Conservation (phyloP, 2,329 filamentous ascomycete genomes). For the Madurella mycetomatis region DNA sequence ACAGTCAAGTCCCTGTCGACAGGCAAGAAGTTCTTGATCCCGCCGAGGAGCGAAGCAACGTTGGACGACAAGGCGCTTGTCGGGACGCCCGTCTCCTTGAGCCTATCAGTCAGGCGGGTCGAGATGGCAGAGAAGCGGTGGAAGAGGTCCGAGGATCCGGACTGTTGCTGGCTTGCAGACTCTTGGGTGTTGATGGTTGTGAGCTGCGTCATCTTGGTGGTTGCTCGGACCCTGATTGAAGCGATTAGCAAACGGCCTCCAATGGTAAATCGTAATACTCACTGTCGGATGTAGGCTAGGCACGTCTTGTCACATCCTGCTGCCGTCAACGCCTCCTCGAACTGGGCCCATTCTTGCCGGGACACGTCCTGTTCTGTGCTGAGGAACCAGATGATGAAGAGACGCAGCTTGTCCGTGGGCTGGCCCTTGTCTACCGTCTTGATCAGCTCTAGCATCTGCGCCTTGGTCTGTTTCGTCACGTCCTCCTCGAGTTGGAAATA, state of each 20-base stretch:
- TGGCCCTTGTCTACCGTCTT: conserved; percentile 78
- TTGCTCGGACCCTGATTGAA: conserved; percentile 66
- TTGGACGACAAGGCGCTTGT: conserved; percentile 65
- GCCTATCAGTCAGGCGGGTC: conserved; percentile 84
- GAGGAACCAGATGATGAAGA: conserved; percentile 97
- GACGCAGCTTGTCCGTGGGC: conserved; percentile 79
- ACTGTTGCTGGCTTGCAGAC: conserved; percentile 56
- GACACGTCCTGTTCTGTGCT: conserved; percentile 87
- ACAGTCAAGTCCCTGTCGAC: conserved; percentile 92
- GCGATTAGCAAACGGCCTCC: conserved; percentile 3
- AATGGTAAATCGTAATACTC: conserved; percentile 33
- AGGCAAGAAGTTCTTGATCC: conserved; percentile 97
- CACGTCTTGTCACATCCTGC: conserved; percentile 73
- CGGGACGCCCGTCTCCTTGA: conserved; percentile 83
- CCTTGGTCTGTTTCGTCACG: conserved; percentile 84
- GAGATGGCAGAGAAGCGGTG: conserved; percentile 90
- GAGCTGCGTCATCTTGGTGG: conserved; percentile 97
- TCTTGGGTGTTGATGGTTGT: conserved; percentile 77
- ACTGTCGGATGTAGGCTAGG: conserved; percentile 83
- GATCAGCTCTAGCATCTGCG: conserved; percentile 82
- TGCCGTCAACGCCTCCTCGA: conserved; percentile 75
- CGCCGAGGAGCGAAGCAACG: conserved; percentile 89
- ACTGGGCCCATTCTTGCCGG: conserved; percentile 75
- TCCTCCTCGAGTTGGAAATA: conserved; percentile 95
- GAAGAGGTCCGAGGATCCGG: conserved; percentile 72